Evolutionary conservation across 345 rosid species (phyloP), one percentile per base, ranked within the genome.

Genomic region (Carallia brachiata): DNA sequence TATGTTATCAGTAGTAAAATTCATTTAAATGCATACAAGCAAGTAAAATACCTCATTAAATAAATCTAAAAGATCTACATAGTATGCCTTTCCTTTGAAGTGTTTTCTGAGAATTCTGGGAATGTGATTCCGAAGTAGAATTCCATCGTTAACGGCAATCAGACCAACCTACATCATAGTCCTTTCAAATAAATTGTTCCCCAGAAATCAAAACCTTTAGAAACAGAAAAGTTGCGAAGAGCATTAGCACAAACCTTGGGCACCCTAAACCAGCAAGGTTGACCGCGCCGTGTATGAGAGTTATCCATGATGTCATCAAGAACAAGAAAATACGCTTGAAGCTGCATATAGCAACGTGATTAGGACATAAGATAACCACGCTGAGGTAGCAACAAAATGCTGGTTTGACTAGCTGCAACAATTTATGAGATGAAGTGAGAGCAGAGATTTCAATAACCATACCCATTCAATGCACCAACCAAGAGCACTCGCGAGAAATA

Each of bases 401-500:
- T 12, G 19, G 2, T 36, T 36, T 12, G 56, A 57, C n/a, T 32
- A 40, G 32, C 12, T 1, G 59, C 30, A 4, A 64, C 44, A 52
- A 34, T 31, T 6, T 31, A 27, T 54, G 19, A 67, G 52, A 36
- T 19, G 32, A 44, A 13, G 10, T 13, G 15, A 16, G 39, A 19
- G 63, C 27, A 63, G 53, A 44, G 27, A 40, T 23, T 44, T 52
- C 19, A 65, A 15, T 23, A 28, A 52, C 59, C 69, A 63, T 91
- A 91, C 97, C 96, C 93, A 92, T 84, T 92, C 93, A 61, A 92
- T 82, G 40, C 96, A 92, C 97, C 97, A 92, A 67, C 96, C 97
- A 47, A 89, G 96, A 67, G 87, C 86, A 73, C 90, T 85, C 32
- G 92, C 78, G 61, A 87, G 94, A 68, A 88, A 87, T 50, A 85